Base-by-base conservation (phyloP, 164 flowering plant genomes). In the Umbellularia californica region DNA sequence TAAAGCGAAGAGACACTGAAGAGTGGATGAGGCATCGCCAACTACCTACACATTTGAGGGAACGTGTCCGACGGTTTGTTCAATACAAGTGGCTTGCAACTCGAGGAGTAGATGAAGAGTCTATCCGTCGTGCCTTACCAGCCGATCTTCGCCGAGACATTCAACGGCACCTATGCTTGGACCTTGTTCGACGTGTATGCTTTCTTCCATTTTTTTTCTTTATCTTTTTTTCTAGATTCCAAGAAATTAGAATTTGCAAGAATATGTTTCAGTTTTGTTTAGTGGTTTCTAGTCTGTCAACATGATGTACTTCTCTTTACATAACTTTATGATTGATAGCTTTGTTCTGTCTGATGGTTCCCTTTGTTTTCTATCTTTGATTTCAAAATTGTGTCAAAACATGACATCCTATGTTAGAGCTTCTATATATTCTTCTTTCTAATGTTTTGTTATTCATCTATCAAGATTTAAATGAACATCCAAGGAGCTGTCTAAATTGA, bases 11-110 rank as follows among this genome's bases (percentile, higher is more conserved):
- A 76, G 99, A 95, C 80, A 95, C 99, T 19, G 97, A 95, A 81
- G 96, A 93, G 80, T 95, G 99, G 99, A 93, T 92, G 98, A 81
- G 84, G 74, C 98, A 95, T 78, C 96, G 99, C 64, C 98, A 90
- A 75, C 94, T 93, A 27, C 99, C 98, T 66, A 87, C 85, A 80
- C 90, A 88, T 78, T 74, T 92, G 80, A 84, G 79, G 63, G 75
- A 85, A 13, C 93, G 92, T 51, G 95, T 93, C 72, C 80, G 93
- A 50, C 90, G 96, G 19, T 95, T 83, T 87, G 88, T 88, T 79
- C 98, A 95, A 74, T 95, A 92, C 73, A 93, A 93, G 78, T 93
- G 99, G 99, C 84, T 95, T 66, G 96, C 97, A 73, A 95, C 98
- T 66, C 84, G 93, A 76, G 99, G 98, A 66, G 99, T 93, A 14